Base-by-base conservation (phyloP, 2,329 filamentous ascomycete genomes). In the Xylaria sp. region DNA sequence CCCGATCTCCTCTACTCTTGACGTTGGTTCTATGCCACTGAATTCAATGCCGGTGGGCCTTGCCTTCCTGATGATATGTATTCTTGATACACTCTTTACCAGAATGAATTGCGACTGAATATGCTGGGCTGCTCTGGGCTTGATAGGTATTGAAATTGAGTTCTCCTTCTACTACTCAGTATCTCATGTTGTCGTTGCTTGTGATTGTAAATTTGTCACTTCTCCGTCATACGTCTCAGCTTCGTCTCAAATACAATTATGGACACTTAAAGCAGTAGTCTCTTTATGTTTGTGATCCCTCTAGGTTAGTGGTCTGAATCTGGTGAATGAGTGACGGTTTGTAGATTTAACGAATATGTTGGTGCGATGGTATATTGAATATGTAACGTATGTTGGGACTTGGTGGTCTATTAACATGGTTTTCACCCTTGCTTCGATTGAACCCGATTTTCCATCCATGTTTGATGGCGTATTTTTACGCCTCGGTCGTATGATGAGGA, bases 61-160 rank as follows among this genome's bases (percentile, higher is more conserved):
- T 39, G 52, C 59, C 60, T 61, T 65, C 53, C 39, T 65, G 60
- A 70, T 69, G 60, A 63, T n/a, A 66, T 61, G 63, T 66, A 67
- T 66, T 57, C n/a, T 53, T 57, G 66, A 67, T 65, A 70, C 70
- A 57, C 68, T 72, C 70, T 60, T 70, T 70, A 69, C 64, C 68
- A 72, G 63, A 69, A 67, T 72, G 70, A 61, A 65, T 67, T 66
- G 43, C 34, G 13, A 34, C 52, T 46, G 53, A 63, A 69, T 52
- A 69, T 25, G 61, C 53, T 67, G 32, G 62, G 53, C 55, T 63
- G 48, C 45, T 60, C 36, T 56, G 34, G 57, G 59, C 67, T 65
- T 60, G 50, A 53, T 69, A 71, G 65, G 46, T 66, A 70, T 56
- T 28, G 39, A 67, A 72, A 70, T 70, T 72, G 70, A 72, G 60